Base-by-base conservation (phyloP, 257 asterid genomes). In the Eucommia ulmoides region DNA sequence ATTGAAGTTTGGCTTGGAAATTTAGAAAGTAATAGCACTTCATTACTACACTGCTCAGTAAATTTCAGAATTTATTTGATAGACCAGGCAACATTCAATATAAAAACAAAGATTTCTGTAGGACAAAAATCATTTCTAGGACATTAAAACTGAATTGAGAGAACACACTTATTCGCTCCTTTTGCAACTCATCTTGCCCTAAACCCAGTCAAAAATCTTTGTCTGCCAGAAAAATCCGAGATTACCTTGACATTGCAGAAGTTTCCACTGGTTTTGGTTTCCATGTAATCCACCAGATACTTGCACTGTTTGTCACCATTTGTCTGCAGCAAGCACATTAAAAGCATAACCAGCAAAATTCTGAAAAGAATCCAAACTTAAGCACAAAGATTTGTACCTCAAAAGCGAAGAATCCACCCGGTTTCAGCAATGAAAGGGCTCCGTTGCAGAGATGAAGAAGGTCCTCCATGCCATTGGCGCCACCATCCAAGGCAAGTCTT, bases 341-440 rank as follows among this genome's bases (percentile, higher is more conserved):
- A 49, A 11, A 29, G 12, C 38, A 29, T 29, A 12, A 29, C 38
- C 38, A 5, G 38, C 7, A 5, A 29, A 29, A 29, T 29, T 5
- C 7, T 7, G 38, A 7, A 29, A 29, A 29, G 38, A 29, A 29
- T 12, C 38, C 38, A 29, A 29, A 12, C 38, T 29, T 3, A 42
- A 42, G 20, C 48, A 42, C 10, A 6, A 16, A 49, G 41, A 61
- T 58, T 10, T 21, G 41, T 71, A 89, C 98, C 98, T 91, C 98
- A 63, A 91, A 75, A 18, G 92, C 88, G 24, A 91, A 79, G 70
- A 86, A 86, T 52, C 95, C 98, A 54, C 89, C 86, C 49, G 83
- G 77, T 57, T 66, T 83, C 60, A 91, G 68, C 77, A 83, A 53
- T 0, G 77, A 69, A 68, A 77, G 76, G 61, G 92, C 82, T 55